These are phyloP conservation scores for Aspergillus sojae DNA, from an alignment of 2,329 filamentous ascomycete genomes.

Conservation along the genomic window DNA sequence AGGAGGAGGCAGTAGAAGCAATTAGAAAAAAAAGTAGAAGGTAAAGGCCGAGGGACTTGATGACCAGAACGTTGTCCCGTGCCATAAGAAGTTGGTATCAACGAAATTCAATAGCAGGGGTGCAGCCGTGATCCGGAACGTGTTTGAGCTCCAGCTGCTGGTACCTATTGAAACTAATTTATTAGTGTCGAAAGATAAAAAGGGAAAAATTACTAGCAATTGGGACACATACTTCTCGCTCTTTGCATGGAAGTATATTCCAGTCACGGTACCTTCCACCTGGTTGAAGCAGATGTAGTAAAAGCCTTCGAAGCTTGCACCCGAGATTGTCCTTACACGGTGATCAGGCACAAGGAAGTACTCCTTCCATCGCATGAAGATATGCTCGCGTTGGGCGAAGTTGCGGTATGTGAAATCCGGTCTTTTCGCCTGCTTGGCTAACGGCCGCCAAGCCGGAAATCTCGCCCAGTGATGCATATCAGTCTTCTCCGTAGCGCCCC, in stretches of 20 bases:
- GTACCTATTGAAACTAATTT: constrained; percentile 60
- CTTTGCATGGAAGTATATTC: constrained; percentile 97
- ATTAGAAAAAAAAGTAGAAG: constrained; percentile 1
- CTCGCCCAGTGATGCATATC: constrained; percentile 92
- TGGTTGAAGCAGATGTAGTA: constrained; percentile 99
- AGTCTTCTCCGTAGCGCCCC: constrained; percentile 89
- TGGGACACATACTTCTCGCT: constrained; percentile 80
- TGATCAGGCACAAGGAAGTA: constrained; percentile 97
- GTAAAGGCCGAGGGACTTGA: constrained; percentile 5
- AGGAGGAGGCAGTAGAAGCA: neutral
- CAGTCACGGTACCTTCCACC: constrained; percentile 78
- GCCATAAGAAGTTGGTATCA: constrained; percentile 46
- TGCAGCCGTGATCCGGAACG: constrained; percentile 80
- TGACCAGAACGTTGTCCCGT: neutral
- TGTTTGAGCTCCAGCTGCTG: constrained; percentile 92
- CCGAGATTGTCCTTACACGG: constrained; percentile 83
- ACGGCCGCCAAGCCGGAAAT: constrained; percentile 82
- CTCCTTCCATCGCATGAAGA: constrained; percentile 99
- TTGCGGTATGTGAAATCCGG: constrained; percentile 66
- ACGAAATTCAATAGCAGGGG: constrained; percentile 84
- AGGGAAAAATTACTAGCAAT: neutral
- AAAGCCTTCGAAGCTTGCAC: constrained; percentile 96
- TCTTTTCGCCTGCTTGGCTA: constrained; percentile 64
- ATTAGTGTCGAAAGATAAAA: constrained; percentile 13
- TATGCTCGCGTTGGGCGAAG: constrained; percentile 76